Evolutionary conservation across 108 stramenopile genomes (phyloP), one percentile per base, ranked within the genome.

Genomic region (Cyclotella choctawhatcheeana): DNA sequence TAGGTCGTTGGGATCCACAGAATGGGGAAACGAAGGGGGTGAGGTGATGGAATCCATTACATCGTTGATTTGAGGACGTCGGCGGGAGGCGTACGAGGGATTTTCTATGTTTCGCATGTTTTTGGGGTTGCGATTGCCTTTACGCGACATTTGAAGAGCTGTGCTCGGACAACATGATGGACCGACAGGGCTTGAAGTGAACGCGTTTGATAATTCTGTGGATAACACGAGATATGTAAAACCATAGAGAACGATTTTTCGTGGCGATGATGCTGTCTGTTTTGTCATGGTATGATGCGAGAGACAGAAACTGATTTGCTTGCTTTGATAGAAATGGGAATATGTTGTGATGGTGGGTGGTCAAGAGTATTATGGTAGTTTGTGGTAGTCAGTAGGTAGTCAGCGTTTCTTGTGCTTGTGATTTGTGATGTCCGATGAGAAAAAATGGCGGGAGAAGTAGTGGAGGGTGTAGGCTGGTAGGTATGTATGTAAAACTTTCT

Each of bases 51-150:
- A 60, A 2, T 58, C 64, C 14, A 78, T 70, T 26, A 71, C 58
- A 58, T 78, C 77, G 70, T 78, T 62, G 30, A 76, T 68, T 70
- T 77, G 76, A 10, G 76, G 64, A 12, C 76, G 76, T 10, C 5
- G 26, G 12, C 76, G 76, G n/a, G 29, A 37, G 14, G 67, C 37
- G 67, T 76, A 67, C 17, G 67, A 53, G 31, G 67, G 56, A 25
- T 48, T 20, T 30, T 61, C 45, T 43, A 48, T 68, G 35, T 59
- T 30, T 22, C 27, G 14, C 31, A 48, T 64, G 63, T 30, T 48
- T 31, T 64, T 64, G 44, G 59, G 20, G 7, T 51, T 60, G 51
- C 75, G 67, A 30, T 76, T 76, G 25, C 67, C 75, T 45, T 68
- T 68, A 48, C 75, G 67, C 0, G 58, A 59, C 18, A 34, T 54